A percentile compares a stretch with the other conserved stretches of the same genome.
Conservation (phyloP, 805 yeast species). For the Saccharomycopsis fermentans region DNA sequence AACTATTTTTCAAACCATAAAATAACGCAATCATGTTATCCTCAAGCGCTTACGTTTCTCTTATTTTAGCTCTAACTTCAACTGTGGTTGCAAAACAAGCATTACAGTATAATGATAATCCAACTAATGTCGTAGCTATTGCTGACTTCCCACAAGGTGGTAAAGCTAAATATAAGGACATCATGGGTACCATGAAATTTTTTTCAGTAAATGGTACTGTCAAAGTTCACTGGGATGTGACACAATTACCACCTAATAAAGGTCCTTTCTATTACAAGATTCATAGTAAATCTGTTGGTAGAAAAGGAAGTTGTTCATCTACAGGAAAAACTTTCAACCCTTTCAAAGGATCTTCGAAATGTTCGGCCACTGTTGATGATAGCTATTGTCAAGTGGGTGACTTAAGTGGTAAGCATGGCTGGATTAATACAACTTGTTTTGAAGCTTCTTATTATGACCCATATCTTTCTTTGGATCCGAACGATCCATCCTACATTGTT, state of each 20-base stretch:
- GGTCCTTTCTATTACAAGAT: constrained; percentile 67
- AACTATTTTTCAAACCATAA: background rate
- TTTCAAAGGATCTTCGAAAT: constrained; percentile 41
- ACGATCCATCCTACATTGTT: constrained; percentile 47
- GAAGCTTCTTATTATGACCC: constrained; percentile 56
- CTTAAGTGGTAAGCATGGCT: constrained; percentile 70
- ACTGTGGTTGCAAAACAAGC: constrained; percentile 33
- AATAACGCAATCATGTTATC: background rate
- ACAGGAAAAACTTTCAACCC: constrained; percentile 59
- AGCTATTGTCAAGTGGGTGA: constrained; percentile 63
- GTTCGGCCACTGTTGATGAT: constrained; percentile 40
- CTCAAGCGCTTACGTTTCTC: background rate
- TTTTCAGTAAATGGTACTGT: constrained; percentile 50
- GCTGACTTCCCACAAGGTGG: constrained; percentile 48
- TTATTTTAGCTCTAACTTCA: constrained; percentile 4
- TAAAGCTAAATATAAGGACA: constrained; percentile 25
- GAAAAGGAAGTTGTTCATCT: constrained; percentile 40
- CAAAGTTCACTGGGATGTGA: constrained; percentile 58
- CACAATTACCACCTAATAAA: constrained; percentile 55
- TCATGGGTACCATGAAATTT: constrained; percentile 48
- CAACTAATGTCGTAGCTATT: constrained; percentile 40
- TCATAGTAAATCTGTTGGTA: constrained; percentile 48
- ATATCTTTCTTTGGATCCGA: constrained; percentile 49
- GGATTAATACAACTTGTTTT: constrained; percentile 58
- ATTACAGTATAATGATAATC: constrained; percentile 40